These are phyloP conservation scores for Pseudocercospora fijiensis DNA, from an alignment of 2,329 filamentous ascomycete species.

Conservation along the genomic window DNA sequence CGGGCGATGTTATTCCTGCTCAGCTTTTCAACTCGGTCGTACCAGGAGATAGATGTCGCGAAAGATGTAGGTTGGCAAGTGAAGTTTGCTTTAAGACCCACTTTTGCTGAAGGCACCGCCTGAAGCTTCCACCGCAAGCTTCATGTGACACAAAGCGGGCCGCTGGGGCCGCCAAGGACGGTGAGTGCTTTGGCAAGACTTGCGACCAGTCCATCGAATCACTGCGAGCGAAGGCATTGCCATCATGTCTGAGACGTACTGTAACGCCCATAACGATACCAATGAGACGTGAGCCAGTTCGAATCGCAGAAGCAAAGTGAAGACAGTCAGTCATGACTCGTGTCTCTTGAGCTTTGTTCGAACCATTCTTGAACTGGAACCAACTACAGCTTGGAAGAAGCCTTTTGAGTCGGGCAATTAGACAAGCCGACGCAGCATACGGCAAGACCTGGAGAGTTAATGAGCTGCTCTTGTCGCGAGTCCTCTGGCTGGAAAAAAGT, in stretches of 20 bases:
- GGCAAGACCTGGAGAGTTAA: neutral
- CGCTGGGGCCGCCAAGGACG: neutral
- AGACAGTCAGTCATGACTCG: neutral
- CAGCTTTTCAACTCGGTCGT: neutral
- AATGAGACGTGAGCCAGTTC: neutral
- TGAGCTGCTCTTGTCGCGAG: neutral
- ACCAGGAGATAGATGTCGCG: neutral
- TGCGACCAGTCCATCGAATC: neutral
- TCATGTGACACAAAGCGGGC: neutral
- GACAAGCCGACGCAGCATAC: neutral
- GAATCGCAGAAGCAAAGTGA: neutral
- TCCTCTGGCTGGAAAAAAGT: neutral
- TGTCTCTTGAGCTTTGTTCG: neutral
- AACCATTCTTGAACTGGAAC: neutral
- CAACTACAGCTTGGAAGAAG: neutral
- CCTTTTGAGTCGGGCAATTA: neutral
- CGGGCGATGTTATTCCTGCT: neutral
- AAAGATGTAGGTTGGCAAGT: neutral
- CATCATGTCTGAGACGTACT: too few species aligned
- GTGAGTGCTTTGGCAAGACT: neutral
- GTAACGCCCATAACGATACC: neutral
- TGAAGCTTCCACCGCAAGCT: neutral
- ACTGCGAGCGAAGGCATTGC: too few species aligned
- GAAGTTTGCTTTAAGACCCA: neutral
- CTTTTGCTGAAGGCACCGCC: neutral